Conservation (phyloP, 2,329 filamentous ascomycete species). For the Aotearoamyces nothofagi region DNA sequence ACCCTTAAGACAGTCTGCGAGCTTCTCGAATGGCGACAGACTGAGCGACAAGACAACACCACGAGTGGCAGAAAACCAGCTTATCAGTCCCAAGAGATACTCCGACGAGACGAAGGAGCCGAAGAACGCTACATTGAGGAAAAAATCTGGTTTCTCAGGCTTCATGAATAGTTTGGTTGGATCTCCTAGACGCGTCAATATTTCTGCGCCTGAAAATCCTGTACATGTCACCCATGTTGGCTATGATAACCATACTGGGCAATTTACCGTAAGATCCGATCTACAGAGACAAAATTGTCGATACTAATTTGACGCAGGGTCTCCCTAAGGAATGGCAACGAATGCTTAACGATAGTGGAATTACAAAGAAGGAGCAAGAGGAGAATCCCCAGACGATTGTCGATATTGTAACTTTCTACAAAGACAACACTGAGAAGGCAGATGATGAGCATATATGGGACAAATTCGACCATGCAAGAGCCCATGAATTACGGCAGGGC, state of each 20-base stretch:
- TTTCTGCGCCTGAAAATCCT: constrained; percentile 95
- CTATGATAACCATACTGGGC: constrained; percentile 89
- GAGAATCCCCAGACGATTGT: constrained; percentile 92
- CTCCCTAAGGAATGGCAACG: constrained; percentile 97
- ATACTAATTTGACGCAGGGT: constrained; percentile 39
- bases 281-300: constrained; percentile 9
- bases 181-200: constrained; percentile 79
- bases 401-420: constrained; percentile 93
- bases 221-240: constrained; percentile 97
- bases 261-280: constrained; percentile 61
- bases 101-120: constrained; percentile 62
- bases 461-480: constrained; percentile 82
- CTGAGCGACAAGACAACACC: constrained; percentile 33
- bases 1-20: constrained; percentile 47
- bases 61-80: constrained; percentile 26
- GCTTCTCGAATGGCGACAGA: constrained; percentile 39
- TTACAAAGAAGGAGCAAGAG: constrained; percentile 88
- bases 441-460: constrained; percentile 78
- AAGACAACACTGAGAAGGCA: constrained; percentile 70
- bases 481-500: constrained; percentile 33
- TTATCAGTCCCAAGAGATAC: constrained; percentile 51
- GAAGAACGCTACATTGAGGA: constrained; percentile 46
- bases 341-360: constrained; percentile 86
- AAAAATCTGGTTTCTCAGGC: constrained; percentile 79
- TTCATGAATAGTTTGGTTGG: constrained; percentile 75